Conservation (phyloP, 2,329 filamentous ascomycete genomes). For the Fusarium transvaalense region DNA sequence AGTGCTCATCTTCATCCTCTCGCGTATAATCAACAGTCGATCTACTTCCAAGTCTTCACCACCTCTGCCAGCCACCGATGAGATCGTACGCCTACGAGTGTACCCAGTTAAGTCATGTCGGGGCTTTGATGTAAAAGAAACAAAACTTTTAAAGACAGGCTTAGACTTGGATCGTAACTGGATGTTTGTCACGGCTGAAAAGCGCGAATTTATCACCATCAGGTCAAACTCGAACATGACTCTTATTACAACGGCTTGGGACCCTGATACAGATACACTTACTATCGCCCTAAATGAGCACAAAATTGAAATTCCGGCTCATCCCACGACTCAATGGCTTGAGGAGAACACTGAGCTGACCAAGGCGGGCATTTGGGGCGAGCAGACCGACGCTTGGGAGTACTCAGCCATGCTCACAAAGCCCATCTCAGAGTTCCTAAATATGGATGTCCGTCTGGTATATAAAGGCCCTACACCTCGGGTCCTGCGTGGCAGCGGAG, state of each 20-base stretch:
- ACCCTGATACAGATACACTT: constrained; percentile 57
- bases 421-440: constrained; percentile 67
- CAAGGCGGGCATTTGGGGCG: constrained; percentile 69
- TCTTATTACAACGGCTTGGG: constrained; percentile 59
- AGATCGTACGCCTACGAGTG: constrained; percentile 59
- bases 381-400: constrained; percentile 67
- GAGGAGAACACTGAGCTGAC: constrained; percentile 61
- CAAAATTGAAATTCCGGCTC: constrained; percentile 65
- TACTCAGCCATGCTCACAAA: constrained; percentile 65
- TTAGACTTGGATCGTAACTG: constrained; percentile 73
- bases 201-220: constrained; percentile 71
- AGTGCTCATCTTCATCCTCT: constrained; percentile 22
- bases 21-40: neutral
- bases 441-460: constrained; percentile 66
- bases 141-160: constrained; percentile 66
- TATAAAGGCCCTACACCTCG: constrained; percentile 72
- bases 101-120: constrained; percentile 77
- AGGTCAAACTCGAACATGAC: constrained; percentile 72
- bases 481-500: constrained; percentile 67
- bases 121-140: constrained; percentile 66
- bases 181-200: constrained; percentile 72
- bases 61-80: constrained; percentile 34
- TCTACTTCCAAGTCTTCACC: constrained; percentile 5
- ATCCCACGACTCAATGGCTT: constrained; percentile 67
- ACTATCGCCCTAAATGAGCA: constrained; percentile 60